These are phyloP conservation scores for Neopestalotiopsis clavispora DNA, from an alignment of 2,329 filamentous ascomycete species.

Conservation along the genomic window DNA sequence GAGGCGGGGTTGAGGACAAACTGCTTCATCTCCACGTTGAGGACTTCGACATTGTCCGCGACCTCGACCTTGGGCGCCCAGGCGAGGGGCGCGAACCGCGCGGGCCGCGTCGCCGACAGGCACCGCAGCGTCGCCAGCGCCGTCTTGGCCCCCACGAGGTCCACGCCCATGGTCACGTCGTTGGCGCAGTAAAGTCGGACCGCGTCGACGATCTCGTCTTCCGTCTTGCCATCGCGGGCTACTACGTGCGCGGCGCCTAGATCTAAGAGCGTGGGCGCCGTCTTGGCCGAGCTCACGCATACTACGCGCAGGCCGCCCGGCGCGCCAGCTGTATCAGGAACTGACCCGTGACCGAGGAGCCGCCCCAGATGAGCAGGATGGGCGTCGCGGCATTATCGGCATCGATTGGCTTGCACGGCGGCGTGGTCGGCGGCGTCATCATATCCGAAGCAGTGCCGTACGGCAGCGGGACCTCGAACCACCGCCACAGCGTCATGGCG, in stretches of 20 bases:
- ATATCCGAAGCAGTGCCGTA: not conserved
- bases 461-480: conserved; percentile 13
- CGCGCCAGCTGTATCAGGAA: conserved; percentile 11
- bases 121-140: conserved; percentile 10
- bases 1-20: conserved; percentile 13
- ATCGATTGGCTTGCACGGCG: not conserved
- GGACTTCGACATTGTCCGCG: conserved; percentile 8
- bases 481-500: conserved; percentile 16
- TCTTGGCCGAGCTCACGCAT: conserved; percentile 11
- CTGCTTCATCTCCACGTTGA: conserved; percentile 19
- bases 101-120: not conserved
- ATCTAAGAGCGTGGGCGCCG: not conserved
- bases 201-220: conserved; percentile 4
- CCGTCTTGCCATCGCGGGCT: conserved; percentile 3
- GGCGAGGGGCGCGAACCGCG: conserved; percentile 11
- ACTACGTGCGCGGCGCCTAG: conserved; percentile 14
- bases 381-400: not conserved
- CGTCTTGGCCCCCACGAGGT: conserved; percentile 14
- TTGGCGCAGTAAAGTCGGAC: not conserved
- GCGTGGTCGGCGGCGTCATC: conserved; percentile 2
- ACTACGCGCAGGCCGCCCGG: conserved; percentile 4
- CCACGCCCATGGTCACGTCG: conserved; percentile 11
- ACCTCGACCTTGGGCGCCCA: conserved; percentile 10
- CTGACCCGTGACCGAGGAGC: conserved; percentile 12
- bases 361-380: conserved; percentile 15